These are phyloP conservation scores for Vitis hybrid DNA, from an alignment of 177 flowering plant species.

Conservation along the genomic window DNA sequence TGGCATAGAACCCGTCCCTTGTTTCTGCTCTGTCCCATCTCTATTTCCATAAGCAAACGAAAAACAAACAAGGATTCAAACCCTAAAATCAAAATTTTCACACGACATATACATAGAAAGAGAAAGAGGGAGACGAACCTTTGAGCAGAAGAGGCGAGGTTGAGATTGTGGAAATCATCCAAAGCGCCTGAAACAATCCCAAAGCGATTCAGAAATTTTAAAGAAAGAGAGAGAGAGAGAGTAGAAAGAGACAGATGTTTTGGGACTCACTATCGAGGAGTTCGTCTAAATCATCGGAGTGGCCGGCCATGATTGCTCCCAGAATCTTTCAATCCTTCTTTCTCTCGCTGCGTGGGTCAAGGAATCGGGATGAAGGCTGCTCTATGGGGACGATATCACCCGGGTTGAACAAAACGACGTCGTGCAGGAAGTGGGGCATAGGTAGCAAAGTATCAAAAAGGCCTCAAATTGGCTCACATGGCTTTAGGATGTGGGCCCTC, in stretches of 20 bases:
- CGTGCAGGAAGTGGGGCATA: background rate
- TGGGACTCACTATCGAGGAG: slow-evolving; percentile 72
- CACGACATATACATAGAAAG: background rate
- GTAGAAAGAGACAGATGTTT: slow-evolving; percentile 1
- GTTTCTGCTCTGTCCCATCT: slow-evolving; percentile 27
- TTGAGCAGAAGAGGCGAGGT: slow-evolving; percentile 51
- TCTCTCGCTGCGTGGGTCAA: slow-evolving; percentile 7
- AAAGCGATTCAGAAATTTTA: slow-evolving; percentile 1
- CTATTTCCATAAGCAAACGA: slow-evolving; percentile 36
- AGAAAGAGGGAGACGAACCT: slow-evolving; percentile 37
- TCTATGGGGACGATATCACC: background rate
- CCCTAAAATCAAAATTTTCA: background rate
- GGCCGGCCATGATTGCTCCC: slow-evolving; percentile 50
- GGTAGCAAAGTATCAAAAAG: background rate
- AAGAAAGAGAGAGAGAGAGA: slow-evolving; percentile 2
- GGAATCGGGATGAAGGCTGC: background rate
- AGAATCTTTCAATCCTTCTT: background rate
- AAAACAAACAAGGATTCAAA: background rate
- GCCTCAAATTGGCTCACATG: background rate
- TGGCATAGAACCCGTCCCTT: slow-evolving; percentile 30
- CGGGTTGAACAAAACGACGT: background rate
- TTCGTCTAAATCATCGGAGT: slow-evolving; percentile 66
- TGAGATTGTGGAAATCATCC: slow-evolving; percentile 78
- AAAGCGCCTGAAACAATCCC: slow-evolving; percentile 63
- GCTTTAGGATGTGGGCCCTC: background rate